Base-by-base conservation (phyloP, 2,329 filamentous ascomycete species). In the Colletotrichum agaves region DNA sequence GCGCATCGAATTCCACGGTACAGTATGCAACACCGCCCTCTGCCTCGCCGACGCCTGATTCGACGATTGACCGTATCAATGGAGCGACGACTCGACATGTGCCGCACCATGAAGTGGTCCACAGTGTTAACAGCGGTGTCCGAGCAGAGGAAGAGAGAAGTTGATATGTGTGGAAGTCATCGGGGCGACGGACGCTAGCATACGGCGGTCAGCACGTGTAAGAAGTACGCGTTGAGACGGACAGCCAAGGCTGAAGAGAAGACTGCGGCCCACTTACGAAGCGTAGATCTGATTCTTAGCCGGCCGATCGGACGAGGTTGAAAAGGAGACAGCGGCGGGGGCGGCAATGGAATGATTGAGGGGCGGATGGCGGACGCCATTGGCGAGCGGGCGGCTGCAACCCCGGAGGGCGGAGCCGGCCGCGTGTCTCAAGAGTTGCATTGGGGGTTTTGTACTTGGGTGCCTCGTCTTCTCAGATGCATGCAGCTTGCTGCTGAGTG, bases 91-190 rank as follows among this genome's bases (percentile, higher is more conserved):
- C 74, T 50, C 79, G 81, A 75, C 87, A 89, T 15, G 85, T 84
- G 4, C 82, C 76, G 74, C 87, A 89, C 78, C 83, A 89, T 7
- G 85, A 85, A 0, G 87, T 82, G 0, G 86, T 88, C 87, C 87
- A 90, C 44, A 89, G 78, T 1, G 87, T 88, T 62, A 90, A 73
- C n/a, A 89, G 82, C 2, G 87, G 87, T 3, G 77, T 82, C 47
- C 83, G 80, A 5, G 85, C 79, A 5, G 85, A 85, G 2, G 84
- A 82, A 3, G 85, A 86, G 58, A 87, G 79, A n/a, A 84, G 80
- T 63, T 87, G 81, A 76, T 88, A 85, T 17, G 83, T 86, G 73
- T 83, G 76, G 75, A 90, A 84, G 69, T 87, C 83, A 72, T 85
- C 81, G 50, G 82, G 79, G 55, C 82, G 82, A 70, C 86, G 87